Base-by-base conservation (phyloP, 306 rosid genomes). In the Lagenaria siceraria region DNA sequence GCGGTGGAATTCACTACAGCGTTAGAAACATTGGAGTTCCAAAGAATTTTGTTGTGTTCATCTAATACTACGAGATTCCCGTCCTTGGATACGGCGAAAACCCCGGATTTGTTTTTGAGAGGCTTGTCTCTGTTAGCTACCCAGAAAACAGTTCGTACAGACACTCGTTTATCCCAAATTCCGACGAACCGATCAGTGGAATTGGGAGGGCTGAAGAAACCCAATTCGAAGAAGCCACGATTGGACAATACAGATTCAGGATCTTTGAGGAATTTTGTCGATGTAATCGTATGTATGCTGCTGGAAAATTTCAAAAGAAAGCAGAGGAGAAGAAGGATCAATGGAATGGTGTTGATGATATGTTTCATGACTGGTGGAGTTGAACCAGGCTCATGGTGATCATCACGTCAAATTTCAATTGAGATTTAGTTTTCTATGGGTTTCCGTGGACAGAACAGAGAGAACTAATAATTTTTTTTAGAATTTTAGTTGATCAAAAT, bases 1-100 rank as follows among this genome's bases (percentile, higher is more conserved):
- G 75, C 83, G 17, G 22, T 80, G 0, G 78, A 54, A 65, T 79
- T 88, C 8, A 10, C 7, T 18, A 25, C 38, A 15, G 63, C 9
- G 19, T 42, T 81, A 21, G 91, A 80, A 22, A 81, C 80, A 77
- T 81, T 84, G 3, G 89, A 61, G 35, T 80, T 81, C 89, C 89
- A 84, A 42, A 84, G 0, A 12, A 74, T 46, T 0, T 1, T 10
- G 11, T 77, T 71, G 2, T 63, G 10, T 5, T 82, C 79, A 31
- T 88, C 72, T 35, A 86, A 38, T 2, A 81, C 53, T 0, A 77
- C 78, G 0, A 81, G 66, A 58, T 77, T 24, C 11, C 84, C 84
- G 12, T 81, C 66, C 0, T 70, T 6, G 11, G 75, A 69, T 43
- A 77, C 5, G 72, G 36, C 54, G 0, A 77, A 81, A 24, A 58